Evolutionary conservation across 2,329 filamentous ascomycete genomes (phyloP).

Genomic region (Rutstroemia sp.): DNA sequence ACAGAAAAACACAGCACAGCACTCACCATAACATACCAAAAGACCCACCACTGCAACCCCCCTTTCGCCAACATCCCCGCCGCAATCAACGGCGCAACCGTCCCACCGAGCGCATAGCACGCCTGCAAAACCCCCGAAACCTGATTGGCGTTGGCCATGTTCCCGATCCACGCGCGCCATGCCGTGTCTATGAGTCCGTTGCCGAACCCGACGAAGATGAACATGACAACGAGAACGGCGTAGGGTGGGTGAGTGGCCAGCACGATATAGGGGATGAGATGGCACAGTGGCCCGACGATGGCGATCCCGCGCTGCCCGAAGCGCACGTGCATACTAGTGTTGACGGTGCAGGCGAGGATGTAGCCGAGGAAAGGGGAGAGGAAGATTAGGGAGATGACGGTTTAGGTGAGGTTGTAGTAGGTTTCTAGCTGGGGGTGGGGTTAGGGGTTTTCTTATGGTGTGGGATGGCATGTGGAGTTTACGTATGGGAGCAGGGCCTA

Average conservation of each 20-base stretch:
- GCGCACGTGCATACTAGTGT: conserved; percentile 51
- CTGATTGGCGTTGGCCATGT: conserved; percentile 62
- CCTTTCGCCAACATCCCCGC: conserved; percentile 54
- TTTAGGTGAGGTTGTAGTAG: conserved; percentile 56
- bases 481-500: conserved; percentile 41
- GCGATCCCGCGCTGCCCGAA: conserved; percentile 54
- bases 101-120: conserved; percentile 65
- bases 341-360: conserved; percentile 52
- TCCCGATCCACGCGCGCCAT: conserved; percentile 58
- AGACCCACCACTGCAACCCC: conserved; percentile 58
- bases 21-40: conserved; percentile 68
- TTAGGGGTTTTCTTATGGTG: not conserved
- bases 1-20: not conserved
- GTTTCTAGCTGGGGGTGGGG: conserved; percentile 10
- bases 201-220: conserved; percentile 61
- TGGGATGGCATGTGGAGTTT: not conserved
- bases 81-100: conserved; percentile 46
- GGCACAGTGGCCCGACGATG: conserved; percentile 24
- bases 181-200: conserved; percentile 59
- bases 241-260: conserved; percentile 64
- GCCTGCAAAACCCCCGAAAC: conserved; percentile 67
- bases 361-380: conserved; percentile 61
- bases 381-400: conserved; percentile 59
- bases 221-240: conserved; percentile 55
- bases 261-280: conserved; percentile 14